phyloP scores from a whole-genome alignment of 2,329 filamentous ascomycete species.

The Lachnum nothofagi region DNA sequence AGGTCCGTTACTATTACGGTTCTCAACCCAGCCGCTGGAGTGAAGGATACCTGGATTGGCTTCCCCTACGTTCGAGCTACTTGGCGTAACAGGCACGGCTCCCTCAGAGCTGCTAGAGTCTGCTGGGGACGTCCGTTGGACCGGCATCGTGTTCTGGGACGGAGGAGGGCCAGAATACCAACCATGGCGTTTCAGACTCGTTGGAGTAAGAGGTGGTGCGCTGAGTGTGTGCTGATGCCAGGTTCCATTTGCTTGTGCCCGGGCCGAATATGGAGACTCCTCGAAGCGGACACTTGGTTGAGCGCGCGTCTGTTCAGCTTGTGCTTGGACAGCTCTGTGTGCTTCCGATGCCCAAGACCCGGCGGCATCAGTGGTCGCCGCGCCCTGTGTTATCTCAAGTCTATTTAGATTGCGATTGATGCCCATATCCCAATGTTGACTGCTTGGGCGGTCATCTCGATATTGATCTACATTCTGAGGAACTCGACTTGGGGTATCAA shows the following conservation, averaged over 20 bases:
- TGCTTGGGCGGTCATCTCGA: slow-evolving; percentile 43
- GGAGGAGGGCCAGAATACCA: slow-evolving; percentile 62
- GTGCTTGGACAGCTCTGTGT: slow-evolving; percentile 50
- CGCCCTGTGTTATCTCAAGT: slow-evolving; percentile 56
- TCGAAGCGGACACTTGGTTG: slow-evolving; percentile 51
- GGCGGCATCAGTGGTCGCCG: slow-evolving; percentile 48
- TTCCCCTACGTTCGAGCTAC: slow-evolving; percentile 41
- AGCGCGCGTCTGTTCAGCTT: slow-evolving; percentile 47
- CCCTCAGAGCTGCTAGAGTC: slow-evolving; percentile 52
- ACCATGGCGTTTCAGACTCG: slow-evolving; percentile 61
- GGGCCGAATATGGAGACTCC: slow-evolving; percentile 39
- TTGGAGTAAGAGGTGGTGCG: slow-evolving; percentile 51
- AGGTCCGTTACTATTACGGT: slow-evolving; percentile 30
- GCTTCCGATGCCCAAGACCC: slow-evolving; percentile 53
- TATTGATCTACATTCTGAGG: slow-evolving; percentile 19
- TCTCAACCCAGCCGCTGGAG: slow-evolving; percentile 44
- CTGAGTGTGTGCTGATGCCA: slow-evolving; percentile 42
- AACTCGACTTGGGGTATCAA: slow-evolving; percentile 47
- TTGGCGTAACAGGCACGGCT: slow-evolving; percentile 47
- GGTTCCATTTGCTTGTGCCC: slow-evolving; percentile 25
- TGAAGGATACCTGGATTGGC: slow-evolving; percentile 49
- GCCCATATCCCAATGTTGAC: slow-evolving; percentile 57
- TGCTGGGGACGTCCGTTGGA: slow-evolving; percentile 48
- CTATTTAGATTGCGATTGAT: slow-evolving; percentile 62
- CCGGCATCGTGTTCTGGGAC: slow-evolving; percentile 26